Base-by-base conservation (phyloP, 2,329 filamentous ascomycete genomes). In the Diplodia seriata region DNA sequence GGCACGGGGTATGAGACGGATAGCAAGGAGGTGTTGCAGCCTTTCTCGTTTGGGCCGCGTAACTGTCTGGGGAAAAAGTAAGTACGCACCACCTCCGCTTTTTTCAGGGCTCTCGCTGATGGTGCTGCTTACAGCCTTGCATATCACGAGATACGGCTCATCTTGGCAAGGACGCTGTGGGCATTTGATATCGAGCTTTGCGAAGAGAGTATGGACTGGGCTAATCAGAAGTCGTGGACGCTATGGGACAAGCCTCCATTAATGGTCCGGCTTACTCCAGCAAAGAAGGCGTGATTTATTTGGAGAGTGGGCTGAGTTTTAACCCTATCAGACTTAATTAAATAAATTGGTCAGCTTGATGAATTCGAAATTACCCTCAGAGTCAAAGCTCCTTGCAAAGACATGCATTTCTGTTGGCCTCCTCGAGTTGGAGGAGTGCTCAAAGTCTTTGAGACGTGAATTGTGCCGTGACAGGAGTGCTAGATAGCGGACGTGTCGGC, bases 121-220 rank as follows among this genome's bases (percentile, higher is more conserved):
- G 69, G 33, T 55, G 67, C 15, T 38, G 4, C n/a, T 15, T 36
- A 12, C 20, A 78, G 65, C 40, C 70, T 81, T 12, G 79, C 79
- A 1, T 76, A 76, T 59, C 74, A 75, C 14, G 78, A 80, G 68
- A 75, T 79, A 69, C 71, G 76, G 3, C 50, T 83, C 1, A 76
- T 80, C 1, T 68, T 83, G 20, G 74, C 80, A 8, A 79, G 77
- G 66, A 53, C 83, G 29, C 38, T 82, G 1, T 82, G 73, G 72
- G 72, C 73, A 0, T 83, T 82, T 66, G 78, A 83, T 70, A 63
- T 80, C 29, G 72, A 77, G 66, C 68, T 79, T 20, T 69, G 72
- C 15, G 65, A 68, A 33, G 71, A 77, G 57, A 54, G 72, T 0
- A 76, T 84, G 64, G 85, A 82, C 80, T 70, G 79, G 36, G 47